These are phyloP conservation scores for Pezicula rhizophila DNA, from an alignment of 2,329 filamentous ascomycete genomes.

Conservation along the genomic window DNA sequence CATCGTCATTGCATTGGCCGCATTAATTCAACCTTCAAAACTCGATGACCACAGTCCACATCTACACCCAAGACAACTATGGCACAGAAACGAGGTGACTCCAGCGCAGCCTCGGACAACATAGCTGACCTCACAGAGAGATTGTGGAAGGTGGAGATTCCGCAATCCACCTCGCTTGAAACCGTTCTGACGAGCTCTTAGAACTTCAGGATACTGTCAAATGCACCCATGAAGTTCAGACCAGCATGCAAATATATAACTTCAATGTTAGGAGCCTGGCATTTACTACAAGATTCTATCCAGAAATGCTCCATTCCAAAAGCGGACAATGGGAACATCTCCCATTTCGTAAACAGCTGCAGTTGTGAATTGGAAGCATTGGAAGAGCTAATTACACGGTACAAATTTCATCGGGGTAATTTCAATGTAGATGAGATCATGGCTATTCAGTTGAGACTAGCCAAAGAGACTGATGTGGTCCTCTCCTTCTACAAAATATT, in stretches of 20 bases:
- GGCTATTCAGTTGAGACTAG: conserved; percentile 1
- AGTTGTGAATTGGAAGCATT: conserved; percentile 5
- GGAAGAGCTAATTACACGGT: conserved; percentile 4
- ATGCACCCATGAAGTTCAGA: conserved; percentile 4
- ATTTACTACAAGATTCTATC: conserved; percentile 6
- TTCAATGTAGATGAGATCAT: conserved; percentile 3
- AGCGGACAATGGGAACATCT: conserved; percentile 3
- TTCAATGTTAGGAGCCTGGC: conserved; percentile 7
- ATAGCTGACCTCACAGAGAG: conserved; percentile 6
- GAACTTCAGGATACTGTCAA: conserved; percentile 7
- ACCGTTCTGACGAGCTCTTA: background rate
- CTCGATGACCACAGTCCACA: no score
- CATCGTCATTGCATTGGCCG: no score
- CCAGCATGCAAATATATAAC: conserved; percentile 7
- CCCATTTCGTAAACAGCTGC: conserved; percentile 3
- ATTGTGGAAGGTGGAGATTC: conserved; percentile 3
- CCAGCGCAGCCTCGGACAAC: background rate
- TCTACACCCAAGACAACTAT: no score
- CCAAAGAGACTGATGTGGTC: conserved; percentile 7
- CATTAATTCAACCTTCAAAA: no score
- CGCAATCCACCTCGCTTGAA: background rate
- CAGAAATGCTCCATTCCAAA: conserved; percentile 3
- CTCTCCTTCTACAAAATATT: conserved; percentile 8
- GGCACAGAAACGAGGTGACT: no score
- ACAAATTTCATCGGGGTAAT: conserved; percentile 1